Base-by-base conservation (phyloP, 169 alveolate genomes). In the Plasmodium gaboni region DNA sequence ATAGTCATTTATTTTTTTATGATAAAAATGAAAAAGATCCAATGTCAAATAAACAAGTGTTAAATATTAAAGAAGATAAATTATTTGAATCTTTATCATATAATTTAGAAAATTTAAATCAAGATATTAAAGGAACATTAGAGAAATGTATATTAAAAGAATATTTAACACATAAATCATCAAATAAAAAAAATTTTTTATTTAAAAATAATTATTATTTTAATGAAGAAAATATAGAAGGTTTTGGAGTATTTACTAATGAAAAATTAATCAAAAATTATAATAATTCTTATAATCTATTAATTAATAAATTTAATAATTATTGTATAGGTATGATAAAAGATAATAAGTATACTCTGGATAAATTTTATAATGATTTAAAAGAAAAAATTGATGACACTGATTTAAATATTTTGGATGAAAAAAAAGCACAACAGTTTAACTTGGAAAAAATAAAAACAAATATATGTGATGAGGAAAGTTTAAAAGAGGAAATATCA, bases 21-120 rank as follows among this genome's bases (percentile, higher is more conserved):
- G 89, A 78, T 12, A 64, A 78, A 78, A 78, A 78, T 46, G 89
- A 78, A 65, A 78, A 78, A 69, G 89, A 78, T n/a, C 48, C 53
- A 28, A 64, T 65, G 70, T 55, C 67, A 55, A 64, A 78, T 50
- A 78, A 78, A 65, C 64, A 78, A 7, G 64, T 78, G 24, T 28
- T 64, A 68, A 64, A 68, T 69, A 78, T 78, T 26, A 64, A 78
- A 32, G 59, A 69, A 46, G 67, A 44, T 48, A 63, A 78, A n/a
- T 64, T 50, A 9, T 78, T 46, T 59, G 73, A 63, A 64, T 50
- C 46, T 26, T 32, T 78, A 24, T 64, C 76, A 13, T 78, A 78
- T 26, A 70, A 78, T 55, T n/a, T 78, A 48, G 89, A 78, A 28
- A 78, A 78, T 65, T 44, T 70, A 64, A 78, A 78, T 51, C 89